Evolutionary conservation across 2,329 filamentous ascomycete genomes (phyloP), one percentile per base, ranked within the genome.

Genomic region (Macrophomina pseudophaseolina): DNA sequence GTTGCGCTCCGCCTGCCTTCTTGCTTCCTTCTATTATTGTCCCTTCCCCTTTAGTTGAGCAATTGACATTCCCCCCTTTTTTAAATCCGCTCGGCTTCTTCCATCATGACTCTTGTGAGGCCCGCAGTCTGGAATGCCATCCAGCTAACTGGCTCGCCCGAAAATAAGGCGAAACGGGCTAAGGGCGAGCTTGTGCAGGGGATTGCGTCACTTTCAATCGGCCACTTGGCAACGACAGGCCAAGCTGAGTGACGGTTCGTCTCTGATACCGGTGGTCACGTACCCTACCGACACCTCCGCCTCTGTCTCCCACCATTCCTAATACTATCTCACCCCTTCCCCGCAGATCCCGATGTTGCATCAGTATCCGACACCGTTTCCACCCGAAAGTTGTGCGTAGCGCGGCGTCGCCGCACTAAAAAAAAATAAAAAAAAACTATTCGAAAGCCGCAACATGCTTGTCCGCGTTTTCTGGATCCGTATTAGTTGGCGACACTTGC

Each of bases 111-210:
- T 32, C 28, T 18, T 6, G n/a, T 16, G 16, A 38, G 33, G 52
- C 18, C 52, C 18, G 52, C 23, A 9, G 11, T 35, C 30, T 44
- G 12, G 14, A 46, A 46, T 51, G 16, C n/a, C 44, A 28, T 28
- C 58, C 58, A 49, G 32, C 58, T 35, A n/a, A 23, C 58, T 16
- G 42, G 56, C 56, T 48, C 56, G 32, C 56, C 56, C 42, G 42
- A 33, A 5, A 28, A 49, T 23, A 49, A 62, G n/a, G 18, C 58
- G 58, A 62, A 62, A 62, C 58, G 30, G 42, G n/a, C 44, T 28
- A 62, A 32, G 56, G 44, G 11, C 38, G 58, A 49, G 44, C 30
- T 48, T 48, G 40, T 35, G 46, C 44, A 49, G 42, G 35, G 42
- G 18, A 48, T 38, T 62, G 58, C 58, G 58, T 62, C 58, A 62